Conservation (phyloP, 2,329 filamentous ascomycete species). For the Aspergillus sp. region DNA sequence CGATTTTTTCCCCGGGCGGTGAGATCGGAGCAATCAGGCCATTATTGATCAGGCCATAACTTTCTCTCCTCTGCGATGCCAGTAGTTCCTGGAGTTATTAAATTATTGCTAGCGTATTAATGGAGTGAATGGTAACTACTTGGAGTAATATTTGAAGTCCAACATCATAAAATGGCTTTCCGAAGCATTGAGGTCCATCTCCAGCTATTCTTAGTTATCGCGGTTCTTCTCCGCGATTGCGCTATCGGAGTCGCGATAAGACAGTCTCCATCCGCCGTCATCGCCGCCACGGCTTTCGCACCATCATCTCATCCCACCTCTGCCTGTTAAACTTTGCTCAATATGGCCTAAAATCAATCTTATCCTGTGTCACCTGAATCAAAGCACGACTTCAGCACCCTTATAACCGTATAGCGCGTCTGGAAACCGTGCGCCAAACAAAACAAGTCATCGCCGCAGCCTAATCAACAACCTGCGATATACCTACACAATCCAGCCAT, state of each 20-base stretch:
- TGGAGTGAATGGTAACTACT: neutral
- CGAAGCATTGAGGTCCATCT: neutral
- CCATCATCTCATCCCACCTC: neutral
- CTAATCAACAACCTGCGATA: neutral
- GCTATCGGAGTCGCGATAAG: conserved; percentile 2
- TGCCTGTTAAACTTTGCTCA: neutral
- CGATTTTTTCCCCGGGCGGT: conserved; percentile 19
- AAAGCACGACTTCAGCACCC: neutral
- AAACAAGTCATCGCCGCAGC: conserved; percentile 3
- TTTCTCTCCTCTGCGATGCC: neutral
- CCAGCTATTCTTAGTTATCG: neutral
- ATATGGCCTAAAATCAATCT: neutral
- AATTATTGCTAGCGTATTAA: neutral
- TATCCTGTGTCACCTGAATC: neutral
- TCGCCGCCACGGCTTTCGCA: neutral
- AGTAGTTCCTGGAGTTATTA: neutral
- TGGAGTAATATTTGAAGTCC: neutral
- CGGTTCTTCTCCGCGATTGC: neutral
- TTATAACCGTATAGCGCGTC: neutral
- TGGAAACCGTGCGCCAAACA: neutral
- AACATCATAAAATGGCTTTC: neutral
- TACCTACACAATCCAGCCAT: neutral
- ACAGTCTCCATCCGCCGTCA: neutral
- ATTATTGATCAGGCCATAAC: conserved; percentile 14
- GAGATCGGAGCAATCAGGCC: conserved; percentile 20